Conservation (phyloP, 768 basidiomycete genomes). For the Cystobasidium tubakii region DNA sequence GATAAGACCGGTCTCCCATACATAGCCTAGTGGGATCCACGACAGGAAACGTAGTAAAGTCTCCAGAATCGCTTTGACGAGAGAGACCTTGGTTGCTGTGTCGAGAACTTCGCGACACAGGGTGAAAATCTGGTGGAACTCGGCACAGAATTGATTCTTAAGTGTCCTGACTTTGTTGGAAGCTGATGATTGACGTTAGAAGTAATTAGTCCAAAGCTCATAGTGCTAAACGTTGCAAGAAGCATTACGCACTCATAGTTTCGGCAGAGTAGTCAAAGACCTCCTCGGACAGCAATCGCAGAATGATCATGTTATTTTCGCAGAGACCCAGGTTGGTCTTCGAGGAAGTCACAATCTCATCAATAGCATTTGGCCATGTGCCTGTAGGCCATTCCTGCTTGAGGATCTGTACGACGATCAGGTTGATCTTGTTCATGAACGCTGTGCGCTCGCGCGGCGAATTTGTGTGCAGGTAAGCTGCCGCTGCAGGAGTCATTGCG, state of each 20-base stretch:
- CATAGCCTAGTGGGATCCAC: conserved; percentile 98
- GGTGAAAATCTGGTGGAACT: conserved; percentile 82
- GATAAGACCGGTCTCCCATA: conserved; percentile 96
- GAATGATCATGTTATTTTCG: conserved; percentile 99
- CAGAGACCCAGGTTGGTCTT: conserved; percentile 92
- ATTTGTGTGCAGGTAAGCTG: conserved; percentile 68
- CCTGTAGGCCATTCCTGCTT: conserved; percentile 82
- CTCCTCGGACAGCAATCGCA: conserved; percentile 94
- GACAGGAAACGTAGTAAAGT: conserved; percentile 92
- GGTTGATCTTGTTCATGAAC: conserved; percentile 83
- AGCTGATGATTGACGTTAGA: too few species aligned
- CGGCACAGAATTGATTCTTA: conserved; percentile 74
- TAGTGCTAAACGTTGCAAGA: neutral
- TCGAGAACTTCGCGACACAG: conserved; percentile 93
- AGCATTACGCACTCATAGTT: conserved; percentile 63
- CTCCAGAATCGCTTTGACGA: conserved; percentile 91
- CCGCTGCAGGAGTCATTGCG: conserved; percentile 58
- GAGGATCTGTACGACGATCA: conserved; percentile 91
- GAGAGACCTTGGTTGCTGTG: conserved; percentile 88
- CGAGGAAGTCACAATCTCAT: conserved; percentile 92
- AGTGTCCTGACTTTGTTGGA: conserved; percentile 94
- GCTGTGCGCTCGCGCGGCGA: conserved; percentile 38
- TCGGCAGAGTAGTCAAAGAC: conserved; percentile 98
- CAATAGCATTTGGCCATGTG: conserved; percentile 96
- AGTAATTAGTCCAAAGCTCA: too few species aligned